Conservation (phyloP, 164 flowering plant species). For the Magnolia officinalis region DNA sequence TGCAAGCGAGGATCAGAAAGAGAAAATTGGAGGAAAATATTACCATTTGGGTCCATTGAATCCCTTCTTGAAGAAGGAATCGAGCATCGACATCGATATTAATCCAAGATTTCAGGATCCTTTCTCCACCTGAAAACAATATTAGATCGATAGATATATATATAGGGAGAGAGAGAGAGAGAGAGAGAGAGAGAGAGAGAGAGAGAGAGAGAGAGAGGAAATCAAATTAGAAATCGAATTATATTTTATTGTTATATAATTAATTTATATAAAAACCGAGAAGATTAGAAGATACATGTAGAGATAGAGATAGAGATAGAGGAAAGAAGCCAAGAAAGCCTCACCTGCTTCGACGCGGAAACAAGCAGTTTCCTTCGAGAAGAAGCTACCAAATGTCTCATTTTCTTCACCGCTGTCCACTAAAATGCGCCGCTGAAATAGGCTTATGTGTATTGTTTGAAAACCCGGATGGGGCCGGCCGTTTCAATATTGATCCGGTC, state of each 20-base stretch:
- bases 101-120: neutral
- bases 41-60: slow-evolving; percentile 86
- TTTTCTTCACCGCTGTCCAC: too few species aligned
- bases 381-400: neutral
- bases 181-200: neutral
- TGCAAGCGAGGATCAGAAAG: neutral
- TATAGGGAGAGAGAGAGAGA: neutral
- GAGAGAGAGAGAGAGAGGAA: neutral
- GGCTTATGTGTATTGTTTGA: too few species aligned
- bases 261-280: too few species aligned
- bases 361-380: neutral
- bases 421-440: too few species aligned
- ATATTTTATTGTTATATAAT: too few species aligned
- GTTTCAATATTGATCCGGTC: too few species aligned
- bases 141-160: neutral
- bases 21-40: neutral
- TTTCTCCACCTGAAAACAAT: too few species aligned
- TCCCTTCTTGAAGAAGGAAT: slow-evolving; percentile 78
- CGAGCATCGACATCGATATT: slow-evolving; percentile 66
- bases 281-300: too few species aligned
- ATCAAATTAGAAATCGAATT: too few species aligned
- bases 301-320: neutral
- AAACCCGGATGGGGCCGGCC: too few species aligned
- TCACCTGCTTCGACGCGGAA: neutral
- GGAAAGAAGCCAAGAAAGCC: neutral